Percentiles rank a stretch among this genome's conserved stretches.
Conservation (phyloP, 345 rosid species). For the Hibiscus mutabilis region DNA sequence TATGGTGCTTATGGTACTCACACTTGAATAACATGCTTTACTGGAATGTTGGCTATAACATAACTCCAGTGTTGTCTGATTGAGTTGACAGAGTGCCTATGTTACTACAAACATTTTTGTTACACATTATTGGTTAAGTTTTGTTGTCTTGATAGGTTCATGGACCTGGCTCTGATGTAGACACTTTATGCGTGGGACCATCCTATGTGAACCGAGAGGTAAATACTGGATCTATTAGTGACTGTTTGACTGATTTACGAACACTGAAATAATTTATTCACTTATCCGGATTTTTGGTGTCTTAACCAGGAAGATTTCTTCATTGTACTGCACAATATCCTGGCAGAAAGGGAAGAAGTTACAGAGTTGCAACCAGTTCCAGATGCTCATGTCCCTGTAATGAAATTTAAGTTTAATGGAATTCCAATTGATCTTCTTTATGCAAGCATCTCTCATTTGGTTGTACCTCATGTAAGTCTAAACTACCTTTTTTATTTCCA, state of each 20-base stretch:
- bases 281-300: background rate
- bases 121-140: background rate
- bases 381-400: conserved; percentile 74
- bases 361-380: conserved; percentile 68
- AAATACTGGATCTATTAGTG: background rate
- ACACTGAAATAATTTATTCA: background rate
- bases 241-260: background rate
- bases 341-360: conserved; percentile 54
- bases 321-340: conserved; percentile 39
- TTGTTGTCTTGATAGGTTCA: conserved; percentile 39
- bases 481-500: background rate
- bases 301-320: conserved; percentile 54
- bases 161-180: conserved; percentile 71
- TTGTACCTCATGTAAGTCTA: conserved; percentile 52
- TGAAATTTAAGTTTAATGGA: conserved; percentile 68
- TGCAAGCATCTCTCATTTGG: conserved; percentile 50
- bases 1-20: background rate
- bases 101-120: background rate
- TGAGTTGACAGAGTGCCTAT: background rate
- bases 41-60: background rate
- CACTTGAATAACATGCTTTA: background rate
- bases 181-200: conserved; percentile 67
- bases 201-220: conserved; percentile 66
- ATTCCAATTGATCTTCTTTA: conserved; percentile 64
- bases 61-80: background rate